A percentile compares a stretch with the other conserved stretches of the same genome.
Evolutionary conservation across 352 stramenopile species (phyloP).

Genomic region (Globisporangium uncinulatum): DNA sequence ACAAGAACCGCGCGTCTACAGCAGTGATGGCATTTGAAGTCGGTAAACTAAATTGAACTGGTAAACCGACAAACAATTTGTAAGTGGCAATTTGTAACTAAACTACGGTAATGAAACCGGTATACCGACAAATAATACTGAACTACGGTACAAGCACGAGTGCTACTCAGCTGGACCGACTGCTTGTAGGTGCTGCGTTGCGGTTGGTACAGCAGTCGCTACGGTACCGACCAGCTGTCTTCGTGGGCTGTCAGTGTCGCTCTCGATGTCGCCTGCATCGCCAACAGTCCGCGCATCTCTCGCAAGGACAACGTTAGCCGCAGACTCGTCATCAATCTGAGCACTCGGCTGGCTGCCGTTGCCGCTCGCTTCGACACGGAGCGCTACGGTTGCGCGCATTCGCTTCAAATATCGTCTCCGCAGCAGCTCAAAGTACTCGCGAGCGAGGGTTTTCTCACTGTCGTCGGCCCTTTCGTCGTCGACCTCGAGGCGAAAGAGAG

Average conservation of each 20-base stretch:
- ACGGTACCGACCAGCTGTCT: no score
- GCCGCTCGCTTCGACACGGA: background rate
- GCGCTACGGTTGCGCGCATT: conserved; percentile 21
- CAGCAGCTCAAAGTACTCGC: conserved; percentile 46
- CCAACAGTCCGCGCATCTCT: background rate
- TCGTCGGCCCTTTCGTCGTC: conserved; percentile 49
- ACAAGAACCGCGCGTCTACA: background rate
- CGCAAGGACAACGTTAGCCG: no score
- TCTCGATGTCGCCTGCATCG: background rate
- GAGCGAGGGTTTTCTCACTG: conserved; percentile 32
- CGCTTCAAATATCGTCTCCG: conserved; percentile 51
- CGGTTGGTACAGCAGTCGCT: background rate
- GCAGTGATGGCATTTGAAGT: background rate
- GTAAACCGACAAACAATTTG: no score
- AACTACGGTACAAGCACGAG: no score
- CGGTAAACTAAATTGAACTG: no score
- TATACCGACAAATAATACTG: no score
- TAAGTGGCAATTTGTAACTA: no score
- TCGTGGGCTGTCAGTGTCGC: background rate
- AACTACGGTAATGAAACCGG: no score
- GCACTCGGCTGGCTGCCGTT: no score
- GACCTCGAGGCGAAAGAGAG: conserved; percentile 47
- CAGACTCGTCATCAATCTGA: background rate
- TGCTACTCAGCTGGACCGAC: no score
- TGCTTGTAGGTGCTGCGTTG: conserved; percentile 2